phyloP scores from a whole-genome alignment of 352 stramenopile genomes.

The Phytophthora litchii region DNA sequence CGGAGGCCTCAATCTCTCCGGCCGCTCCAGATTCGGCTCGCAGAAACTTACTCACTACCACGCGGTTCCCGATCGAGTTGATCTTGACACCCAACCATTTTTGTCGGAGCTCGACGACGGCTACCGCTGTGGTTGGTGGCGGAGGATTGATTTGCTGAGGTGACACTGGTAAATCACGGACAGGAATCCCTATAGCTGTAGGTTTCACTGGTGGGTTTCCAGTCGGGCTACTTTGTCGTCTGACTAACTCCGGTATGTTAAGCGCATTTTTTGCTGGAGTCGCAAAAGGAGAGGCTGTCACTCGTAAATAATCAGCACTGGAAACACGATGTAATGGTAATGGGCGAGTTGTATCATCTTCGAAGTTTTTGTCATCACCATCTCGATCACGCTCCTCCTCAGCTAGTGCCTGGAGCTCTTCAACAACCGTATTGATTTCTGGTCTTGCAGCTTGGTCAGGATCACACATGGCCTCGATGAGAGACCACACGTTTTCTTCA shows the following conservation, averaged over 20 bases:
- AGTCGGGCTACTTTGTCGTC: constrained; percentile 29
- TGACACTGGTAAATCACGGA: constrained; percentile 16
- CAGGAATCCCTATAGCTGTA: constrained; percentile 26
- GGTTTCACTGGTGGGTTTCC: constrained; percentile 8
- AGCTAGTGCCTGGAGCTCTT: constrained; percentile 48
- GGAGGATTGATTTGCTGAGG: constrained; percentile 22
- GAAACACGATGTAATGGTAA: constrained; percentile 36
- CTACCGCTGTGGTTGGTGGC: constrained; percentile 8
- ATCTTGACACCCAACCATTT: constrained; percentile 83
- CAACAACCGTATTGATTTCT: constrained; percentile 51
- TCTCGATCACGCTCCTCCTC: constrained; percentile 55
- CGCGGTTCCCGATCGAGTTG: constrained; percentile 71
- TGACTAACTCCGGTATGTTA: constrained; percentile 16
- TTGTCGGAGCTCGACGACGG: constrained; percentile 59
- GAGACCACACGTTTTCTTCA: constrained; percentile 48
- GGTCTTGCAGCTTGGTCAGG: constrained; percentile 48
- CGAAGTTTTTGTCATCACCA: constrained; percentile 28
- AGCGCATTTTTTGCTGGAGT: constrained; percentile 8
- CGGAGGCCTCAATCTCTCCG: constrained; percentile 77
- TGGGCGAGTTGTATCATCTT: constrained; percentile 23
- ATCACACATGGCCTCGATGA: constrained; percentile 67
- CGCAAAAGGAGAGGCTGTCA: constrained; percentile 20
- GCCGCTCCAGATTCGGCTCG: constrained; percentile 55
- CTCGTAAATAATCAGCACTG: constrained; percentile 31
- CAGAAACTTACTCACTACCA: constrained; percentile 79